Conservation (phyloP, 2,329 filamentous ascomycete species). For the Didymellaceae sp. region DNA sequence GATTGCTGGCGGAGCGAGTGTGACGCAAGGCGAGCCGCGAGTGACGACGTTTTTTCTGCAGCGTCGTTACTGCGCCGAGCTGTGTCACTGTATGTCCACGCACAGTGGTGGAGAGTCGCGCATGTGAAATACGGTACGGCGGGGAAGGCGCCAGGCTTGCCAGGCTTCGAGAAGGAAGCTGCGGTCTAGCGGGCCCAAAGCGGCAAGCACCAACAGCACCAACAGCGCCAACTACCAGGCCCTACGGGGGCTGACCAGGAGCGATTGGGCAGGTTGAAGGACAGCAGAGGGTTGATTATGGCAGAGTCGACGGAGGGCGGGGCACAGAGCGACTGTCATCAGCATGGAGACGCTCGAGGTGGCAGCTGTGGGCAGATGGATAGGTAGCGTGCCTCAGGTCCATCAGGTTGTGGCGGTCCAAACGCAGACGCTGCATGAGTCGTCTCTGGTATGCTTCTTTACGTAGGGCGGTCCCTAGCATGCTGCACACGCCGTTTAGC, state of each 20-base stretch:
- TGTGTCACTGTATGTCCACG: conserved; percentile 9
- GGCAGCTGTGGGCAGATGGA: too few relatives aligned
- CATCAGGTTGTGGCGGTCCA: background rate
- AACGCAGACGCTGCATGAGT: conserved; percentile 15
- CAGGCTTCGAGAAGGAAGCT: conserved; percentile 11
- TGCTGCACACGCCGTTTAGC: conserved; percentile 16
- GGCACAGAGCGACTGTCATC: too few relatives aligned
- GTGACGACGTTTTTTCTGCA: conserved; percentile 16
- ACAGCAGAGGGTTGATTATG: too few relatives aligned
- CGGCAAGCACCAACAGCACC: conserved; percentile 2
- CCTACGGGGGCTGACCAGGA: too few relatives aligned
- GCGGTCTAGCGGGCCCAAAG: conserved; percentile 7
- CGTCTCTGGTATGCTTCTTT: background rate
- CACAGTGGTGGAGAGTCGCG: conserved; percentile 10
- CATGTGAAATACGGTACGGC: conserved; percentile 19
- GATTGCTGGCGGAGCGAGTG: conserved; percentile 11
- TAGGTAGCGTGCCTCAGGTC: too few relatives aligned
- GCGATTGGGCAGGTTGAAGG: too few relatives aligned
- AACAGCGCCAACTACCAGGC: background rate
- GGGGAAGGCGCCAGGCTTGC: conserved; percentile 18
- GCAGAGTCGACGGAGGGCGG: too few relatives aligned
- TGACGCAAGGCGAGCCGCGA: conserved; percentile 20
- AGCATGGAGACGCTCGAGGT: too few relatives aligned
- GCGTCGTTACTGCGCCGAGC: too few relatives aligned
- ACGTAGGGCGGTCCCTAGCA: conserved; percentile 15